Evolutionary conservation across 2,329 filamentous ascomycete genomes (phyloP).

Genomic region (Fonsecaea multimorphosa): DNA sequence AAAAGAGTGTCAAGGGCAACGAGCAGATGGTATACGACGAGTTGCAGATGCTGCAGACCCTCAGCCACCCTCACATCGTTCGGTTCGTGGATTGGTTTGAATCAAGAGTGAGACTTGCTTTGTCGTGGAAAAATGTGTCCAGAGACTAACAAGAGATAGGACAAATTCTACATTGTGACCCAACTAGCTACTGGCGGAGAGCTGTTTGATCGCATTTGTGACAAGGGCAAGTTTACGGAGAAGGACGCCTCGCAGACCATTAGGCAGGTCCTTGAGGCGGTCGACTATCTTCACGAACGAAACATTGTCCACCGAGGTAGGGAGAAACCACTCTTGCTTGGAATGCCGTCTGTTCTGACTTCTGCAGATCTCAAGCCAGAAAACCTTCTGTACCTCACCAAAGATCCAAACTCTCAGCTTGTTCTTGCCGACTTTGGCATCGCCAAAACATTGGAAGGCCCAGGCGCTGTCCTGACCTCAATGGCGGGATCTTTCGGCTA

Average conservation of each 20-base stretch:
- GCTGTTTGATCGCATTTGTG: slow-evolving; percentile 96
- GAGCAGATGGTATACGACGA: slow-evolving; percentile 99
- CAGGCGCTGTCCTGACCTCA: slow-evolving; percentile 89
- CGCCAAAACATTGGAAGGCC: slow-evolving; percentile 92
- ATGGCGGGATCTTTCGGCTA: slow-evolving; percentile 99
- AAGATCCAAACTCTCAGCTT: slow-evolving; percentile 76
- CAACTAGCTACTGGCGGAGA: slow-evolving; percentile 95
- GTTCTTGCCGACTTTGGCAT: slow-evolving; percentile 98
- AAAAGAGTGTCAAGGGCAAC: slow-evolving; percentile 98
- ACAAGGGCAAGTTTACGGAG: slow-evolving; percentile 97
- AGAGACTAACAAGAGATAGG: slow-evolving; percentile 58
- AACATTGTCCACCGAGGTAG: slow-evolving; percentile 94
- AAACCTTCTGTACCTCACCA: slow-evolving; percentile 91
- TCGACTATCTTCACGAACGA: slow-evolving; percentile 91
- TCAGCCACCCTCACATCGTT: slow-evolving; percentile 95
- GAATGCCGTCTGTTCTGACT: slow-evolving; percentile 31
- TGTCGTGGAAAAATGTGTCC: neutral
- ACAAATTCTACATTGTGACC: slow-evolving; percentile 99
- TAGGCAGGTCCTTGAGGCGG: slow-evolving; percentile 87
- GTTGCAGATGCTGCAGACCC: slow-evolving; percentile 85
- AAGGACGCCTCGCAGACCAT: slow-evolving; percentile 97
- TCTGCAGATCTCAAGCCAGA: slow-evolving; percentile 89
- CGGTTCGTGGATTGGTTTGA: slow-evolving; percentile 99
- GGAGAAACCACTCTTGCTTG: slow-evolving; percentile 25
- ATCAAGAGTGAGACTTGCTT: slow-evolving; percentile 72